These are phyloP conservation scores for Suillus discolor DNA, from an alignment of 768 basidiomycete species.

Conservation along the genomic window DNA sequence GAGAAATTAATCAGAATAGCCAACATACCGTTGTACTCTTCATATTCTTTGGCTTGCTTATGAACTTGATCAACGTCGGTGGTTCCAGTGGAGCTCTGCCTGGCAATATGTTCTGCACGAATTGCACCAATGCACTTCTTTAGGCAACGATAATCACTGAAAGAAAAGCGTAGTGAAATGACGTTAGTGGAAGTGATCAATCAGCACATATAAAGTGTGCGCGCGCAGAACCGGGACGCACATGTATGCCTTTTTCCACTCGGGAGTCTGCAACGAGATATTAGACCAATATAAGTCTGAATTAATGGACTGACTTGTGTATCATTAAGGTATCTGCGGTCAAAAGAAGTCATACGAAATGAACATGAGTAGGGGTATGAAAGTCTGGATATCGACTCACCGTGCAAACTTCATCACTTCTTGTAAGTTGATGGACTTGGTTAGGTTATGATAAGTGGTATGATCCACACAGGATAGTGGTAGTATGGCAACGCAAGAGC, in stretches of 20 bases:
- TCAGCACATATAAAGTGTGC: not conserved
- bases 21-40: constrained; percentile 5
- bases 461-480: not conserved
- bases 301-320: constrained; percentile 52
- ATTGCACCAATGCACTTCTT: constrained; percentile 68
- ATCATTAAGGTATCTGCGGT: constrained; percentile 64
- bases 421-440: not conserved
- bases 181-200: not conserved
- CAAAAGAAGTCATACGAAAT: not conserved
- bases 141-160: constrained; percentile 71
- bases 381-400: constrained; percentile 34
- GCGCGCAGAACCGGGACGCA: constrained; percentile 15
- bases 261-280: constrained; percentile 53
- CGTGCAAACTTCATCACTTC: constrained; percentile 59
- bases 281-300: not conserved
- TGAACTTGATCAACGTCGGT: constrained; percentile 8
- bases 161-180: constrained; percentile 1
- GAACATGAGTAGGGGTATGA: not conserved
- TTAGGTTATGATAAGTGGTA: not conserved
- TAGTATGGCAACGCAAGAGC: not conserved
- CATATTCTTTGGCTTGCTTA: constrained; percentile 1
- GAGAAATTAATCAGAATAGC: not conserved
- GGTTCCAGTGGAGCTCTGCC: constrained; percentile 15
- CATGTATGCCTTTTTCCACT: constrained; percentile 48
- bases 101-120: constrained; percentile 36